Base-by-base conservation (phyloP, 495 filamentous ascomycete genomes). In the Aspergillus sclerotioniger region DNA sequence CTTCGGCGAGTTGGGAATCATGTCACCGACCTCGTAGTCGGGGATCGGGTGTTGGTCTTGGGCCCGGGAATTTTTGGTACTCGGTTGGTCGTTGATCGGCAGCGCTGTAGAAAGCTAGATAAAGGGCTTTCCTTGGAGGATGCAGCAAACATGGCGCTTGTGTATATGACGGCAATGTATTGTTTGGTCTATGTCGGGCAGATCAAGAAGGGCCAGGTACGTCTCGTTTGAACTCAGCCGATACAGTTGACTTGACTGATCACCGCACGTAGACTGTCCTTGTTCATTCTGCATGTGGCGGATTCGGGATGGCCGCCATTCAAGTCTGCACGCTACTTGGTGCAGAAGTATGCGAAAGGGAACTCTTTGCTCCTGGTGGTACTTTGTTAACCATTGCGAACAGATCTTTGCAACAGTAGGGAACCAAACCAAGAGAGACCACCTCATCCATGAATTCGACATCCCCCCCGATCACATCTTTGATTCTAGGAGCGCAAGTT, bases 401-500 rank as follows among this genome's bases (percentile, higher is more conserved):
- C 13, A 35, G 33, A 8, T 50, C 6, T 35, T 10, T 13, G 33
- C 33, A 10, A 35, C 33, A 35, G 33, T 35, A 10, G 33, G 33
- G 9, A 35, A 35, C 13, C 9, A 35, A 13, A 35, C 33, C 2
- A 35, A 35, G 7, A 35, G 33, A 8, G 33, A 35, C 33, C 33
- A 35, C 9, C 33, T 35, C 2, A 8, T 35, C 33, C 8, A 35
- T 35, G 13, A 13, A 10, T 13, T 35, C 33, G 33, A 13, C 13
- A 35, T 35, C 33, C 33, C 33, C 9, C 3, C 33, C 3, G 13
- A 9, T 35, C 33, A 35, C 13, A 35, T 85, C 37, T 81, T 85
- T 51, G 68, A 75, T 44, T 81, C 75, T 37, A 60, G 76, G 13
- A 70, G 75, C 45, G 58, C 65, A 2, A 65, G 71, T 2, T 84